Evolutionary conservation across 2,329 filamentous ascomycete genomes (phyloP).

Genomic region (Fusarium torreyae): DNA sequence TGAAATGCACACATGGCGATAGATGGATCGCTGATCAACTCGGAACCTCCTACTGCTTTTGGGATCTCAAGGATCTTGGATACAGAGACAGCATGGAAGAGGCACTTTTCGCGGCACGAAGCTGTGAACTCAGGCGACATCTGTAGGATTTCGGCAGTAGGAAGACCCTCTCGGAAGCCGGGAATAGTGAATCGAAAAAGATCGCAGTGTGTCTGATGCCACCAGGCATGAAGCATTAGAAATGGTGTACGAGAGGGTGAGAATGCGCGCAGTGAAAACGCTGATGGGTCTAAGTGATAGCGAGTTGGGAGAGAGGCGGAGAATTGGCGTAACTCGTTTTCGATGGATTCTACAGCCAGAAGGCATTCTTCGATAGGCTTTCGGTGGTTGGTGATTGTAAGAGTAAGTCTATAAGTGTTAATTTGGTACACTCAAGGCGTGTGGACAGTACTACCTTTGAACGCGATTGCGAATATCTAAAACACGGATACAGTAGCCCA

Average conservation of each 20-base stretch:
- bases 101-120: slow-evolving; percentile 20
- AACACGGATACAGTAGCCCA: slow-evolving; percentile 25
- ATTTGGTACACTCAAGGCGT: rapidly evolving
- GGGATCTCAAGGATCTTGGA: slow-evolving; percentile 8
- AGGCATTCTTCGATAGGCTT: slow-evolving; percentile 31
- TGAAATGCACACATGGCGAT: slow-evolving; percentile 36
- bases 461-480: slow-evolving; percentile 29
- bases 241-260: slow-evolving; percentile 42
- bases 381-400: slow-evolving; percentile 42
- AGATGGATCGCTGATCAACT: slow-evolving; percentile 28
- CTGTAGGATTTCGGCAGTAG: slow-evolving; percentile 5
- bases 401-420: slow-evolving; percentile 25
- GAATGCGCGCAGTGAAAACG: slow-evolving; percentile 42
- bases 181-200: slow-evolving; percentile 46
- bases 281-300: slow-evolving; percentile 34
- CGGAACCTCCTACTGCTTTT: neutral
- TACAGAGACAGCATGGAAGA: slow-evolving; percentile 19
- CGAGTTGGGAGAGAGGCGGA: slow-evolving; percentile 19
- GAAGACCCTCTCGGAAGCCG: slow-evolving; percentile 24
- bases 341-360: slow-evolving; percentile 17
- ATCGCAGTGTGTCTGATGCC: slow-evolving; percentile 48
- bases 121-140: slow-evolving; percentile 10
- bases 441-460: slow-evolving; percentile 7
- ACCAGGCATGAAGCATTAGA: slow-evolving; percentile 48
- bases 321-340: slow-evolving; percentile 25